Conservation (phyloP, 73 alveolate species). For the Blepharisma japonicum region DNA sequence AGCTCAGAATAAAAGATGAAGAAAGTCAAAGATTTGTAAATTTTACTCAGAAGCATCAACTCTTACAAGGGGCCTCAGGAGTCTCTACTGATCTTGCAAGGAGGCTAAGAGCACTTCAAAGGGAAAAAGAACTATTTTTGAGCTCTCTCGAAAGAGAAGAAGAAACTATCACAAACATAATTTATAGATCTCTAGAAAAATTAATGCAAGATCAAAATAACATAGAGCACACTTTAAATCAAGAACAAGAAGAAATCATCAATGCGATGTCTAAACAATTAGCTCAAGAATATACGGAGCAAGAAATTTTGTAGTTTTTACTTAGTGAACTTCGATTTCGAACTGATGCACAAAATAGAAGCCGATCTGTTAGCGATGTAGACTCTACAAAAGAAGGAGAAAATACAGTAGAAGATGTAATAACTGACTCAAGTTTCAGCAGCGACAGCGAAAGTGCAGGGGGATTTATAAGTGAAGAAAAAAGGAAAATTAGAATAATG, state of each 20-base stretch:
- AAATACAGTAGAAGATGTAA: background rate
- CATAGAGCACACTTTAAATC: slow-evolving; percentile 6
- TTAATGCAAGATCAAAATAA: background rate
- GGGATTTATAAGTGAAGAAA: background rate
- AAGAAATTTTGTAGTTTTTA: background rate
- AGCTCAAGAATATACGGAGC: slow-evolving; percentile 23
- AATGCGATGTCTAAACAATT: slow-evolving; percentile 2
- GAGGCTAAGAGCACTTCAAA: background rate
- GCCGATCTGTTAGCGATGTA: slow-evolving; percentile 10
- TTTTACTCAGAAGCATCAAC: slow-evolving; percentile 3
- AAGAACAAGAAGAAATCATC: background rate
- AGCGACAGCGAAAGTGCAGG: slow-evolving; percentile 1
- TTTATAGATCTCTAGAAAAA: slow-evolving; percentile 3
- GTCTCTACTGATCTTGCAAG: slow-evolving; percentile 2
- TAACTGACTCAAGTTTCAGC: slow-evolving; percentile 20
- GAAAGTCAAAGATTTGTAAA: slow-evolving; percentile 9
- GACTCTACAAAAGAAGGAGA: slow-evolving; percentile 18
- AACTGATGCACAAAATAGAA: background rate
- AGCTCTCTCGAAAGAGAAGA: slow-evolving; percentile 3
- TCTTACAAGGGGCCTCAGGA: background rate
- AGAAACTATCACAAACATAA: background rate
- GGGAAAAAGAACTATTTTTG: slow-evolving; percentile 1
- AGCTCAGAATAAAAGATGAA: background rate
- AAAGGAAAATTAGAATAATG: background rate
- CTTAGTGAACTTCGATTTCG: too few species aligned